Evolutionary conservation across 1,284 basidiomycete genomes (phyloP), one percentile per base, ranked within the genome.

Genomic region (Grifola frondosa): DNA sequence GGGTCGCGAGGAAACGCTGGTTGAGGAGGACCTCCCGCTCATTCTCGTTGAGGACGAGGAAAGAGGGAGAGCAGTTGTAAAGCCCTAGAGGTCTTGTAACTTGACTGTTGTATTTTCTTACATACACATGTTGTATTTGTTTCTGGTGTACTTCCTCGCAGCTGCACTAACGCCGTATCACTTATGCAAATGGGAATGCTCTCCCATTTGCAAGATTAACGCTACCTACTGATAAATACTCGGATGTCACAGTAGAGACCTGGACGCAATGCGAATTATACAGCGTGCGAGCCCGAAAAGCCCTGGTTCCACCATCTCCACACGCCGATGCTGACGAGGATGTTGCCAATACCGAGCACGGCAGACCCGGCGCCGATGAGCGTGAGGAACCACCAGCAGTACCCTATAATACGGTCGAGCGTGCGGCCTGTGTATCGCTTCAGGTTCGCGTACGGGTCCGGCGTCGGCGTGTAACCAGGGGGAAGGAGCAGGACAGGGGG

Each of bases 281-380:
- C n/a, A n/a, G n/a, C n/a, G n/a, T n/a, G n/a, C n/a, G n/a, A n/a
- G n/a, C n/a, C 40, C 42, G 17, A 34, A 30, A 16, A 32, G 39
- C 44, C 45, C 6, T 45, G 44, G 33, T 45, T 53, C 60, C 60
- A 66, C 64, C 64, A 68, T n/a, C 61, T 53, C 61, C 61, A 66
- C 8, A 59, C 39, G 3, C 66, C 59, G 5, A 67, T 38, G 16
- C 66, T 61, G 20, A 89, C 56, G 29, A 84, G 47, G 53, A 84
- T 80, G 58, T 88, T 89, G 52, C 83, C 78, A 26, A 85, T 48
- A 0, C 88, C 88, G 40, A 88, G 58, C 13, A 70, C 60, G 2
- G 75, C 70, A 22, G 81, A 84, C 34, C 90, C 90, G 10, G 85
- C 81, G n/a, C 92, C 91, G 13, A 89, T 61, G 23, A 88, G 49